Evolutionary conservation across 176 grass and related monocot species (phyloP).

Genomic region (Otatea glauca): DNA sequence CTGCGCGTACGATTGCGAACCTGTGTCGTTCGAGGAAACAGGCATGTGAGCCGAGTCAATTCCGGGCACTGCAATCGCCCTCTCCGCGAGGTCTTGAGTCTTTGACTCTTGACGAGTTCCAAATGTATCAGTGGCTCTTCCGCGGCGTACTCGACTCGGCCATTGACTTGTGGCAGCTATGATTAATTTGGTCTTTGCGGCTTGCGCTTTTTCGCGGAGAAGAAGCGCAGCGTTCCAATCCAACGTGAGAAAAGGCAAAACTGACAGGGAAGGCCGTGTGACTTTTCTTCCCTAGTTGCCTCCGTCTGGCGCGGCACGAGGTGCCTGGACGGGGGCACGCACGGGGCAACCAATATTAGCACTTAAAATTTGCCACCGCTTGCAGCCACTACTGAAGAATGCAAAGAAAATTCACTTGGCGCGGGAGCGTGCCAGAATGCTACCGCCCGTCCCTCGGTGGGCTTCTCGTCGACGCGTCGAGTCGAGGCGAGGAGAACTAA

Average conservation of each 20-base stretch:
- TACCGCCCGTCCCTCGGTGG: too few relatives aligned
- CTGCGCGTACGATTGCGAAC: background rate
- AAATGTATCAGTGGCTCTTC: background rate
- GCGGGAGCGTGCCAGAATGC: too few relatives aligned
- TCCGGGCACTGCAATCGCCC: background rate
- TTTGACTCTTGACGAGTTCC: conserved; percentile 15
- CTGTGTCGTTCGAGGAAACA: background rate
- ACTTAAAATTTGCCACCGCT: background rate
- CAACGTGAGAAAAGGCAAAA: too few relatives aligned
- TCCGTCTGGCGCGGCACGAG: background rate
- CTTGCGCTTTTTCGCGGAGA: background rate
- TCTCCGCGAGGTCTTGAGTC: conserved; percentile 14
- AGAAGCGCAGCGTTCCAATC: background rate
- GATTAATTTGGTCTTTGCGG: background rate
- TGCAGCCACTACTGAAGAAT: background rate
- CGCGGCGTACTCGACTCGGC: background rate
- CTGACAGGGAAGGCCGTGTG: too few relatives aligned
- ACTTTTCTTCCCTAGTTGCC: background rate
- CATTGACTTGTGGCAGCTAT: background rate
- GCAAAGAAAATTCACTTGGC: too few relatives aligned
- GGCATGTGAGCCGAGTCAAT: background rate
- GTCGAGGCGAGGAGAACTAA: too few relatives aligned
- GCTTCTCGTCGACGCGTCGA: too few relatives aligned
- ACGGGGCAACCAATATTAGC: too few relatives aligned
- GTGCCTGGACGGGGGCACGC: background rate